These are phyloP conservation scores for Boehmeria nivea DNA, from an alignment of 306 rosid genomes.

Conservation along the genomic window DNA sequence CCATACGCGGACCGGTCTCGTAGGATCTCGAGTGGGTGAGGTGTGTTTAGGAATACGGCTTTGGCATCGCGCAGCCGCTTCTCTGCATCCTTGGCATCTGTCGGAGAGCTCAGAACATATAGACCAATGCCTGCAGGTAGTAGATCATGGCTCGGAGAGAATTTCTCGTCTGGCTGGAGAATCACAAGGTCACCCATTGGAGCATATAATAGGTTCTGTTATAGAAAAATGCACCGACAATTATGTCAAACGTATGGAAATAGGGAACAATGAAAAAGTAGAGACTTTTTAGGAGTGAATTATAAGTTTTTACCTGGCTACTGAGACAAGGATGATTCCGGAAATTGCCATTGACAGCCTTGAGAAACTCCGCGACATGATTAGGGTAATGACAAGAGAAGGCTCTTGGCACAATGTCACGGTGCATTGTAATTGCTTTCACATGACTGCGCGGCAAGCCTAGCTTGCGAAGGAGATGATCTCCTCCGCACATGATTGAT, in stretches of 20 bases:
- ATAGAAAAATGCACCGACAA: neutral
- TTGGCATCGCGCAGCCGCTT: constrained; percentile 67
- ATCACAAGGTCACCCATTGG: constrained; percentile 91
- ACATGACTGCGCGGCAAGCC: constrained; percentile 73
- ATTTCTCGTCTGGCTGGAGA: constrained; percentile 84
- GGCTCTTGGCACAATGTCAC: constrained; percentile 95
- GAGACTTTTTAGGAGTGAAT: no score
- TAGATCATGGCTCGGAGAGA: constrained; percentile 80
- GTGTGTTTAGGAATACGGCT: constrained; percentile 68
- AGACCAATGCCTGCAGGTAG: constrained; percentile 88
- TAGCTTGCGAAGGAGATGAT: constrained; percentile 57
- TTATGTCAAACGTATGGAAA: constrained; percentile 15
- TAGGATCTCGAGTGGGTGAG: constrained; percentile 89
- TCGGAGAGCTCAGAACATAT: constrained; percentile 48
- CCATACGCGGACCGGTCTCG: constrained; percentile 87
- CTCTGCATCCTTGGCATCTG: constrained; percentile 39
- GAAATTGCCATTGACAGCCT: constrained; percentile 77
- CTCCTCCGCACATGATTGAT: constrained; percentile 90
- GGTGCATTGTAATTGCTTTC: constrained; percentile 75
- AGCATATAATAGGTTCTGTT: constrained; percentile 66
- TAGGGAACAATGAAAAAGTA: neutral
- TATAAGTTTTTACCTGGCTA: constrained; percentile 50
- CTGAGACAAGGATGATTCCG: constrained; percentile 85
- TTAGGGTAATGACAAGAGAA: constrained; percentile 91
- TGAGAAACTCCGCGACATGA: constrained; percentile 74